Evolutionary conservation across 2,329 filamentous ascomycete genomes (phyloP), one percentile per base, ranked within the genome.

Genomic region (Cercospora nicotianae): DNA sequence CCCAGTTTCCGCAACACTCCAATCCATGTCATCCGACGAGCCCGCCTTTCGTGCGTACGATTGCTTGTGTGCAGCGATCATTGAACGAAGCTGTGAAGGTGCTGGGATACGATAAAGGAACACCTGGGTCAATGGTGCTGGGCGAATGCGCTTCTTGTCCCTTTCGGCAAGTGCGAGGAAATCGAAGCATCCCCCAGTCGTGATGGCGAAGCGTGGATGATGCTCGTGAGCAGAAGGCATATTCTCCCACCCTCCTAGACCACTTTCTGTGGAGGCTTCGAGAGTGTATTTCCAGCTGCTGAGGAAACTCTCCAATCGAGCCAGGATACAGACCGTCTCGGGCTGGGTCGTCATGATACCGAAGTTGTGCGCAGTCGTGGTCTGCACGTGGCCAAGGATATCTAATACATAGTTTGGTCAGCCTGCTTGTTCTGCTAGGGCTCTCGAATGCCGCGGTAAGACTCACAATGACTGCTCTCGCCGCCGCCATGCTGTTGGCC

Each of bases 211-310:
- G 5, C 58, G 69, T 8, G 77, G 74, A 58, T 77, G 74, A 39
- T 78, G 76, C 63, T 77, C 73, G 53, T 76, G 76, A 12, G 75
- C 76, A 26, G 71, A 72, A 2, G 76, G 76, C 73, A 77, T 74
- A 36, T 75, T 75, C 63, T 75, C 75, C 74, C 74, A 78, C 3
- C 74, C 30, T 2, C 74, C 75, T 18, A 73, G 63, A n/a, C 73
- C 73, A 16, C 58, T 42, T 31, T 74, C 72, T 13, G 70, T 65
- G 3, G 65, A 55, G 16, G 72, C 66, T 31, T 72, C 71, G 16
- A 77, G 69, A 2, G 70, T 75, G 65, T 72, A 75, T 45, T 70
- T 64, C 71, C 72, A 75, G 39, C 74, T 72, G 61, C 73, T 75
- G 16, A 77, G 71, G 67, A 75, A 77, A 58, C 74, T 75, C 57